phyloP scores from a whole-genome alignment of 2,329 filamentous ascomycete genomes.

The Aspergillus fumigatiaffinis region DNA sequence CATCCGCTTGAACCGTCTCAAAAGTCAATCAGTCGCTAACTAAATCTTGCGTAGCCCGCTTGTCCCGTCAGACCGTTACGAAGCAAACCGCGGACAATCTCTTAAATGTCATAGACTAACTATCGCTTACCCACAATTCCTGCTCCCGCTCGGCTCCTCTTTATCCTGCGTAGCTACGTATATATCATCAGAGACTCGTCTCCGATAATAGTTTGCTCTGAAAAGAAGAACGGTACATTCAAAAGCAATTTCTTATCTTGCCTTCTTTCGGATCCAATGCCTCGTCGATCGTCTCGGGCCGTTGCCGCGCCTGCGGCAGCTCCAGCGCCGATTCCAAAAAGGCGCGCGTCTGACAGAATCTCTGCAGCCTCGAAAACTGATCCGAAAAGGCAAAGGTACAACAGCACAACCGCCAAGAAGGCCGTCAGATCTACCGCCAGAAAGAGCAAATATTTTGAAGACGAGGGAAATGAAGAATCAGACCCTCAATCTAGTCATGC shows the following conservation, averaged over 20 bases:
- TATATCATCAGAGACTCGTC: conserved; percentile 1
- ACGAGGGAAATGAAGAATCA: conserved; percentile 32
- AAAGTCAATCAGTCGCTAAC: conserved; percentile 20
- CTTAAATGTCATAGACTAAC: conserved; percentile 6
- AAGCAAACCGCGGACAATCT: conserved; percentile 3
- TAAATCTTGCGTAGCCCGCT: conserved; percentile 2
- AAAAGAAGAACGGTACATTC: neutral
- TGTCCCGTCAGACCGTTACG: conserved; percentile 7
- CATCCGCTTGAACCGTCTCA: conserved; percentile 12
- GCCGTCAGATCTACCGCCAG: conserved; percentile 38
- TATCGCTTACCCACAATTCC: neutral
- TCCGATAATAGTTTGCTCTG: neutral
- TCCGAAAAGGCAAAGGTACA: conserved; percentile 32
- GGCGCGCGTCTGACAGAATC: conserved; percentile 31
- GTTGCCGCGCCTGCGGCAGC: conserved; percentile 29
- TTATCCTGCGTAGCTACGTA: conserved; percentile 6
- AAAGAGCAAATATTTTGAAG: conserved; percentile 51
- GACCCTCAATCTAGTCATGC: conserved; percentile 30
- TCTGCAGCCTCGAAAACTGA: conserved; percentile 23
- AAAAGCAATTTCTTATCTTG: neutral
- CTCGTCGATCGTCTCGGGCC: conserved; percentile 37
- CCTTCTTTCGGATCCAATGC: conserved; percentile 20
- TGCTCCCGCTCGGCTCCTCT: neutral
- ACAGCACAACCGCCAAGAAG: conserved; percentile 14
- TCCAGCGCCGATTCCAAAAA: conserved; percentile 28